phyloP scores from a whole-genome alignment of 2,329 filamentous ascomycete genomes.

The Fusarium sublunatum region DNA sequence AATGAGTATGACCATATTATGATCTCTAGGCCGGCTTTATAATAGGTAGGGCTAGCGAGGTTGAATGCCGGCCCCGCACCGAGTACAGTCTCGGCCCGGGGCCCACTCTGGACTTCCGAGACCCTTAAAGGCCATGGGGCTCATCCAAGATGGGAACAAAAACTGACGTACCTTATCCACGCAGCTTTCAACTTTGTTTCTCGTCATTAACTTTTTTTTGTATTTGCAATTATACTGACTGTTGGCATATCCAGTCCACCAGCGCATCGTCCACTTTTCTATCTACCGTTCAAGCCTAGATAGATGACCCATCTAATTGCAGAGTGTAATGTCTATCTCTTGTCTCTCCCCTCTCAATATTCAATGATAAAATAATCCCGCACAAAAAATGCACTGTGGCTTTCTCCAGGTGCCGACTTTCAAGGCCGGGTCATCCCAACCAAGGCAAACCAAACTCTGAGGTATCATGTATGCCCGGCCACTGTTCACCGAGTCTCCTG shows the following conservation, averaged over 20 bases:
- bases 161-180: neutral
- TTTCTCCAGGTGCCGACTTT: slow-evolving; percentile 16
- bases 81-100: slow-evolving; percentile 21
- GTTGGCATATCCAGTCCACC: slow-evolving; percentile 9
- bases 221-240: slow-evolving; percentile 18
- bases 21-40: neutral
- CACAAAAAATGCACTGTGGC: slow-evolving; percentile 4
- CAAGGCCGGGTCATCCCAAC: slow-evolving; percentile 15
- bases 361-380: slow-evolving; percentile 9
- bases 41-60: neutral
- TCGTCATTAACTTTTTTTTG: slow-evolving; percentile 9
- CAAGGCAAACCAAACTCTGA: slow-evolving; percentile 7
- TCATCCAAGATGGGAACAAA: slow-evolving; percentile 4
- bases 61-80: slow-evolving; percentile 26
- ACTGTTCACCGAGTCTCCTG: slow-evolving; percentile 7
- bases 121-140: slow-evolving; percentile 7
- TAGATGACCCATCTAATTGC: slow-evolving; percentile 15
- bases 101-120: slow-evolving; percentile 2
- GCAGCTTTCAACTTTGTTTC: neutral
- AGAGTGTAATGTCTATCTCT: slow-evolving; percentile 21
- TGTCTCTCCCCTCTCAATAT: slow-evolving; percentile 18
- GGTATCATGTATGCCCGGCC: slow-evolving; percentile 27
- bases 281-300: slow-evolving; percentile 16
- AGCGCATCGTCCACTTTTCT: slow-evolving; percentile 10
- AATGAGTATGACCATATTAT: slow-evolving; percentile 17